Evolutionary conservation across 2,329 filamentous ascomycete species (phyloP).

Genomic region (Tolypocladium tropicale): DNA sequence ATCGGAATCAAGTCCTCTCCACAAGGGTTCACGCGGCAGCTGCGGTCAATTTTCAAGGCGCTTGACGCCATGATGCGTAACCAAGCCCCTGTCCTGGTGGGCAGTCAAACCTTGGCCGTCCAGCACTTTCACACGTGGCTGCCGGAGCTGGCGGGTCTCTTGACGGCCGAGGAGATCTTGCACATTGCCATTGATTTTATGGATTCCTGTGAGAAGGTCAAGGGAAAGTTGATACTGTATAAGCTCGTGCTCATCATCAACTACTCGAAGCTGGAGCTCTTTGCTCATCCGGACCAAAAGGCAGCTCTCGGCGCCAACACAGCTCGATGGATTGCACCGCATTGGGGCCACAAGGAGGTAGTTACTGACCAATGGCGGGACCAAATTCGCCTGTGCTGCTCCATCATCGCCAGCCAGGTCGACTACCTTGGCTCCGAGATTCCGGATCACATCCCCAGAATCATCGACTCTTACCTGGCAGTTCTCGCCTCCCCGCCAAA

Average conservation of each 20-base stretch:
- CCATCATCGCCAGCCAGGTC: conserved; percentile 79
- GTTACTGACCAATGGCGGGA: conserved; percentile 83
- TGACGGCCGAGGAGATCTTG: conserved; percentile 75
- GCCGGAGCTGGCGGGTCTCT: conserved; percentile 71
- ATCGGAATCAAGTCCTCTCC: conserved; percentile 73
- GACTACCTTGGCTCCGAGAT: conserved; percentile 70
- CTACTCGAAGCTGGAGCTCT: conserved; percentile 73
- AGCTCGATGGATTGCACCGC: conserved; percentile 80
- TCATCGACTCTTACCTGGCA: conserved; percentile 78
- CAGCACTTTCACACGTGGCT: conserved; percentile 97
- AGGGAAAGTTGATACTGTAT: conserved; percentile 84
- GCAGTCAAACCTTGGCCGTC: conserved; percentile 88
- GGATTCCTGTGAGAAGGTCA: conserved; percentile 78
- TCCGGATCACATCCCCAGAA: conserved; percentile 81
- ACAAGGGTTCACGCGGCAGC: conserved; percentile 66
- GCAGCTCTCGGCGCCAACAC: conserved; percentile 70
- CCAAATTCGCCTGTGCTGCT: conserved; percentile 87
- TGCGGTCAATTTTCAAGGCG: conserved; percentile 81
- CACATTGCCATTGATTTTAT: conserved; percentile 90
- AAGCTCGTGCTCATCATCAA: conserved; percentile 90
- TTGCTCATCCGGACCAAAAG: conserved; percentile 67
- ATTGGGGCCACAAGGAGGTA: conserved; percentile 71
- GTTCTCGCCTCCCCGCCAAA: conserved; percentile 49
- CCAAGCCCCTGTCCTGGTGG: conserved; percentile 72
- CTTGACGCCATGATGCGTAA: conserved; percentile 86